Conservation (phyloP, 2,329 filamentous ascomycete genomes). For the Cryphonectria naterciae region DNA sequence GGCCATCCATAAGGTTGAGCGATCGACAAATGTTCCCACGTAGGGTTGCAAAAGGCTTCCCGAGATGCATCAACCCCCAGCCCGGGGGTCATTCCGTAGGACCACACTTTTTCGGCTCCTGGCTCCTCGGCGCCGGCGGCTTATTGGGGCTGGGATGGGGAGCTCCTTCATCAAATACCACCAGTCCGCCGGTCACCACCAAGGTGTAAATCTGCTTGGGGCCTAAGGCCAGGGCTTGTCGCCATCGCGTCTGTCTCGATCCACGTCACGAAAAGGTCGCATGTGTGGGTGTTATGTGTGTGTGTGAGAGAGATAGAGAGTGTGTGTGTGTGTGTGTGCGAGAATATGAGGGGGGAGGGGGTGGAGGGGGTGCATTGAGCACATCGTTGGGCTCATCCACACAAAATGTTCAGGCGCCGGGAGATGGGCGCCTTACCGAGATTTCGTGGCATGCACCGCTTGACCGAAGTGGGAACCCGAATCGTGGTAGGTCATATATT, state of each 20-base stretch:
- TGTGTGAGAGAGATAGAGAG: no score
- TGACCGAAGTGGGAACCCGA: conserved; percentile 11
- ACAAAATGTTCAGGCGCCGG: neutral
- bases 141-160: conserved; percentile 12
- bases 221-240: neutral
- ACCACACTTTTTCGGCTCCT: conserved; percentile 20
- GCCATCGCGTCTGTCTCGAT: conserved; percentile 3
- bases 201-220: neutral
- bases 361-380: neutral
- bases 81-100: conserved; percentile 17
- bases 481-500: conserved; percentile 11
- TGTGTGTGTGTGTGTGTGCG: no score
- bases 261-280: conserved; percentile 10
- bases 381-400: conserved; percentile 3
- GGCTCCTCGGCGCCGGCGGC: conserved; percentile 17
- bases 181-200: conserved; percentile 19
- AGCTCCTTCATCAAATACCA: conserved; percentile 24
- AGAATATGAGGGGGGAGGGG: no score
- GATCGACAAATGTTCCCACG: conserved; percentile 22
- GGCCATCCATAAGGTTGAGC: conserved; percentile 13
- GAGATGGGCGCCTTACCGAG: neutral
- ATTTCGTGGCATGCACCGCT: conserved; percentile 9
- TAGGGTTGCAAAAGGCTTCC: conserved; percentile 26
- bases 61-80: conserved; percentile 23
- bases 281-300: no score